Base-by-base conservation (phyloP, 805 yeast genomes). In the Saccharomycopsis malanga region DNA sequence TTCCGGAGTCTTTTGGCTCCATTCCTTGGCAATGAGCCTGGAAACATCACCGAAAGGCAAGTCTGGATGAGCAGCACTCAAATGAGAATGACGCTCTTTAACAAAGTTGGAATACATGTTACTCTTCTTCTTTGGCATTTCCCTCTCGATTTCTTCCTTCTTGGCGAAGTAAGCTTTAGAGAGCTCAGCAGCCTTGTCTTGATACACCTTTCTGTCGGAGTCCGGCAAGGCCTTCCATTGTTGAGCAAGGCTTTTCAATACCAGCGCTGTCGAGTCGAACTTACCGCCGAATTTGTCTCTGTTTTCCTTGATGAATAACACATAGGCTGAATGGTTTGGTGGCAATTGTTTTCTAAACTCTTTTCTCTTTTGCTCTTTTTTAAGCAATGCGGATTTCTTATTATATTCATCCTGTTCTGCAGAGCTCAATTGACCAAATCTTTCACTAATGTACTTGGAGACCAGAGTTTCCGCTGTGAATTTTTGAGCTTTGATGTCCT, bases 261-360 rank as follows among this genome's bases (percentile, higher is more conserved):
- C 23, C 12, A 27, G 17, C 5, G 25, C 34, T 7, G 29, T 44
- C 23, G 17, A 18, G 4, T 17, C 37, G 15, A 24, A 15, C 18
- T 34, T 36, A 38, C 17, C 34, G 9, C 30, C 15, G 14, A 30
- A 25, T 14, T 18, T 22, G 7, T 25, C 34, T 14, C 32, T 40
- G 22, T 41, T 34, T 5, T 49, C 49, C 36, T 45, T 49, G 27
- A 45, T 44, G 36, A 25, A 49, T 7, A 49, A 17, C 4, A 42
- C 30, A 20, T 37, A 49, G 10, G 46, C 39, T 21, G 52, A 40
- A 24, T 36, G 22, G 21, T 34, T 18, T 15, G 43, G 42, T 22
- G 52, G 52, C 20, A 49, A 39, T 18, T 48, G 41, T 10, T 29
- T 38, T 15, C 29, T 48, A 22, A 30, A 21, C 32, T 42, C 35